Percentiles rank a stretch among this genome's conserved stretches.
Evolutionary conservation across 768 basidiomycete species (phyloP).

Genomic region (Exidia glandulosa): DNA sequence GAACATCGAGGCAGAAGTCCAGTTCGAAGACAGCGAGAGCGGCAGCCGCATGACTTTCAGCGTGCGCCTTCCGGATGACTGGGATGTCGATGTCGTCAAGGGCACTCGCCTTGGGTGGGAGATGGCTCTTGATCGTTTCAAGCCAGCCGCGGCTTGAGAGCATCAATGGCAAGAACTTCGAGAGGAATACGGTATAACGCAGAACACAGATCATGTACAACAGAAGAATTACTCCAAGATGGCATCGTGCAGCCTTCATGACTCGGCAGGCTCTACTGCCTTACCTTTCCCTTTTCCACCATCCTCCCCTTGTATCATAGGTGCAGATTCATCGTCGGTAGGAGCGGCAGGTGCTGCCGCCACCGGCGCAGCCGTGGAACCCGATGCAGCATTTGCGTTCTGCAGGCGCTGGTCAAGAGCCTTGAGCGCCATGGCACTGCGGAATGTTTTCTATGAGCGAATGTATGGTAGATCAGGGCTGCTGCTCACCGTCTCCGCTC

Average conservation of each 20-base stretch:
- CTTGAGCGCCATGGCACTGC: conserved; percentile 88
- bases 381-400: conserved; percentile 4
- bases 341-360: background rate
- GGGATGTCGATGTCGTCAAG: too few relatives aligned
- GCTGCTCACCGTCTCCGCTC: conserved; percentile 85
- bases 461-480: conserved; percentile 53
- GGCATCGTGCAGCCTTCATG: background rate
- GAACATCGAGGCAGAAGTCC: too few relatives aligned
- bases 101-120: too few relatives aligned
- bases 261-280: background rate
- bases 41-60: too few relatives aligned
- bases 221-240: background rate
- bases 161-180: too few relatives aligned
- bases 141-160: too few relatives aligned
- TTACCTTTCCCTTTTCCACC: background rate
- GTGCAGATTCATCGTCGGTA: background rate
- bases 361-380: conserved; percentile 16
- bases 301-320: background rate
- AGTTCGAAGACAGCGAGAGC: too few relatives aligned
- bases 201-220: background rate
- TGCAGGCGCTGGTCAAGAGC: conserved; percentile 83
- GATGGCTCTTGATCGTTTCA: too few relatives aligned
- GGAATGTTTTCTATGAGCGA: conserved; percentile 1
- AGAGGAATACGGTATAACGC: too few relatives aligned
- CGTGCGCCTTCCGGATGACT: too few relatives aligned